Evolutionary conservation across 495 filamentous ascomycete genomes (phyloP).

Genomic region (Penicillium verhagenii): DNA sequence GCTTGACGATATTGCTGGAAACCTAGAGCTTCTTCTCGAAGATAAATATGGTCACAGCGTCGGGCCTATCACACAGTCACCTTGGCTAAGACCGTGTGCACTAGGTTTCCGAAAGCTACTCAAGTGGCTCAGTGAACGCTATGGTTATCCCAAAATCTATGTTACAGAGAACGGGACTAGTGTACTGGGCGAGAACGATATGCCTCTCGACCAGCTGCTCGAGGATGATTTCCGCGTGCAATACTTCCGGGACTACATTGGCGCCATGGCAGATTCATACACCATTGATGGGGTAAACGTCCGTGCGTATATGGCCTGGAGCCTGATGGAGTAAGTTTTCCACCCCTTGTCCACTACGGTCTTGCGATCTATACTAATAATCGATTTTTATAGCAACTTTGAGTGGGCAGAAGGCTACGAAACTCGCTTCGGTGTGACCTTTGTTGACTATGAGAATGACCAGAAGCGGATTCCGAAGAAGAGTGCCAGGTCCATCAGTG

Average conservation of each 20-base stretch:
- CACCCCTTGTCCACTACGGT: neutral
- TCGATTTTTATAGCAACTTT: constrained; percentile 42
- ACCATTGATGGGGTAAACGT: constrained; percentile 69
- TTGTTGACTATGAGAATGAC: constrained; percentile 70
- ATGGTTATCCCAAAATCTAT: constrained; percentile 71
- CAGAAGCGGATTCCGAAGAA: constrained; percentile 79
- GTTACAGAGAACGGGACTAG: constrained; percentile 82
- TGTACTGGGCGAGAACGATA: constrained; percentile 74
- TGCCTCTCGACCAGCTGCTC: constrained; percentile 64
- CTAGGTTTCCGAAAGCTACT: constrained; percentile 74
- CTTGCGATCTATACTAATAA: constrained; percentile 11
- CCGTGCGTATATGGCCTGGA: constrained; percentile 75
- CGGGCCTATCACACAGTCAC: constrained; percentile 71
- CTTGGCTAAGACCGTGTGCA: constrained; percentile 71
- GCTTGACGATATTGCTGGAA: constrained; percentile 65
- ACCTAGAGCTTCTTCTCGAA: constrained; percentile 65
- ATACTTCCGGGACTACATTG: constrained; percentile 73
- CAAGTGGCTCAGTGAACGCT: constrained; percentile 76
- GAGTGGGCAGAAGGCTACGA: constrained; percentile 77
- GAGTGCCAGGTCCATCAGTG: constrained; percentile 64
- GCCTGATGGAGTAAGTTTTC: constrained; percentile 62
- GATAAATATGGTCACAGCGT: constrained; percentile 68
- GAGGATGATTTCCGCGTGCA: constrained; percentile 72
- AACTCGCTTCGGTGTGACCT: constrained; percentile 78
- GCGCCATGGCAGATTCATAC: constrained; percentile 66